Conservation (phyloP, 768 basidiomycete species). For the Terana coerulea region DNA sequence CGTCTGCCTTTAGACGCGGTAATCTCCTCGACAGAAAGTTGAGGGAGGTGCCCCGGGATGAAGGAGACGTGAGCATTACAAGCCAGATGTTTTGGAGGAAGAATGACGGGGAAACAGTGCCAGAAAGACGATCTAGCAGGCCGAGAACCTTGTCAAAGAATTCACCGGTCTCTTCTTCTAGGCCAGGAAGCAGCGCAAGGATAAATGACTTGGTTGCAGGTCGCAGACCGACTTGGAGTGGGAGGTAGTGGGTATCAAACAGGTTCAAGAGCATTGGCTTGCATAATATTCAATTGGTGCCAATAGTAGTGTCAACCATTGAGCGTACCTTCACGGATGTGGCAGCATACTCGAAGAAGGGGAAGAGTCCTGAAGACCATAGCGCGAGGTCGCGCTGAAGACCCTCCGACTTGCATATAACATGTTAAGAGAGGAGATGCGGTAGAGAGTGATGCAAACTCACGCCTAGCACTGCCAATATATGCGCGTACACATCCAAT, state of each 20-base stretch:
- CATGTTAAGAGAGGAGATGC: too few species aligned
- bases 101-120: constrained; percentile 80
- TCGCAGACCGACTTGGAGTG: constrained; percentile 74
- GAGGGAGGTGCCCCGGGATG: constrained; percentile 79
- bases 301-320: background rate
- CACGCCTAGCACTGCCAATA: constrained; percentile 88
- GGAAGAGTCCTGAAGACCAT: constrained; percentile 96
- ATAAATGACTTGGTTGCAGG: constrained; percentile 95
- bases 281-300: background rate
- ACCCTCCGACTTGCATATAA: constrained; percentile 66
- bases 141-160: constrained; percentile 89
- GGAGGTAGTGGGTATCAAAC: constrained; percentile 91
- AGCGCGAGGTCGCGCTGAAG: constrained; percentile 80
- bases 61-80: constrained; percentile 84
- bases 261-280: constrained; percentile 86
- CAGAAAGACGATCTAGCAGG: constrained; percentile 78
- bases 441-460: constrained; percentile 32
- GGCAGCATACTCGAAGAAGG: constrained; percentile 98
- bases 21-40: constrained; percentile 83
- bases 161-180: constrained; percentile 97
- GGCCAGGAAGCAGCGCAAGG: constrained; percentile 86
- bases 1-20: constrained; percentile 63
- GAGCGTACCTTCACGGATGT: constrained; percentile 86
- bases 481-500: constrained; percentile 90
- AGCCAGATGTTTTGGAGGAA: constrained; percentile 97